phyloP scores from a whole-genome alignment of 2,329 filamentous ascomycete species.

The Penicillium decumbens region DNA sequence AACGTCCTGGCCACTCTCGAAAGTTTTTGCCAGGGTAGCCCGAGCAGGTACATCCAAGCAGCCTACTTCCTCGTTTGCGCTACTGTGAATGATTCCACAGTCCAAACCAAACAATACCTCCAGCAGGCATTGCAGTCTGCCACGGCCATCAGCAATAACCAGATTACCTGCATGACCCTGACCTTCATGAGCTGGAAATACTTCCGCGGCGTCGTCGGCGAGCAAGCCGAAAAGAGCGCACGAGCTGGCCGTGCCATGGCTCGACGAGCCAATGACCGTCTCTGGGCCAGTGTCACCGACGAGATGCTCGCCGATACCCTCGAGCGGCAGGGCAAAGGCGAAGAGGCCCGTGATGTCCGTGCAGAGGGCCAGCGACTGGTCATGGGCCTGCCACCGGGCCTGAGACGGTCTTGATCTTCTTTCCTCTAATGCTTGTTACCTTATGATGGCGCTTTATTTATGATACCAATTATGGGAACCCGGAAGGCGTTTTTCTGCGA shows the following conservation, averaged over 20 bases:
- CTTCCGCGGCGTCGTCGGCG: slow-evolving; percentile 76
- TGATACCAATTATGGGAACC: slow-evolving; percentile 31
- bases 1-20: slow-evolving; percentile 62
- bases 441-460: slow-evolving; percentile 19
- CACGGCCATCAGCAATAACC: slow-evolving; percentile 65
- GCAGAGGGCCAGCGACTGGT: slow-evolving; percentile 45
- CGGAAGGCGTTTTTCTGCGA: slow-evolving; percentile 15
- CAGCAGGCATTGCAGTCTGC: slow-evolving; percentile 67
- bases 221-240: slow-evolving; percentile 72
- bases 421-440: slow-evolving; percentile 6
- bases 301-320: slow-evolving; percentile 72
- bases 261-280: slow-evolving; percentile 62
- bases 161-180: slow-evolving; percentile 76
- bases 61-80: slow-evolving; percentile 74
- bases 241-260: slow-evolving; percentile 65
- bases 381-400: slow-evolving; percentile 34
- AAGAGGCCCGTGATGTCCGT: slow-evolving; percentile 46
- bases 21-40: slow-evolving; percentile 63
- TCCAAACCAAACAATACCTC: slow-evolving; percentile 73
- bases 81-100: slow-evolving; percentile 63
- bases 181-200: slow-evolving; percentile 80
- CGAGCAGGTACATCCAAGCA: slow-evolving; percentile 69
- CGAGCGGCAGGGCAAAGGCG: slow-evolving; percentile 63
- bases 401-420: slow-evolving; percentile 26
- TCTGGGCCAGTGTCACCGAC: slow-evolving; percentile 77